Base-by-base conservation (phyloP, 495 filamentous ascomycete species). In the Penicillium lagena region DNA sequence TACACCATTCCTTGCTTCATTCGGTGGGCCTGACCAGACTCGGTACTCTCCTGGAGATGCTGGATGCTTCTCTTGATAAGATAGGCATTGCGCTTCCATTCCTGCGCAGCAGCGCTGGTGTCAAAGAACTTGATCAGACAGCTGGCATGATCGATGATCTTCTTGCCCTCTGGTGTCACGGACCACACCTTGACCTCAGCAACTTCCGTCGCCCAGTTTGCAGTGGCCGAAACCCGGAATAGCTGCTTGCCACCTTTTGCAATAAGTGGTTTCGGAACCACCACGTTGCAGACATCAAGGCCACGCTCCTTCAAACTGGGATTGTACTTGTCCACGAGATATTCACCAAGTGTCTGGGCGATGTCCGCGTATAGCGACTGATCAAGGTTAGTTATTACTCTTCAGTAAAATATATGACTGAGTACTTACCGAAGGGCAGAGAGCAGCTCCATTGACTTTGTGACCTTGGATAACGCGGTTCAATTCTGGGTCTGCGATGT, bases 291-390 rank as follows among this genome's bases (percentile, higher is more conserved):
- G 31, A 85, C 75, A 51, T 86, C 77, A 49, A 80, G 70, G 7
- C 71, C 75, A 31, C 77, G 64, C n/a, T 72, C 68, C 48, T 76
- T 67, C 12, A 60, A 56, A 8, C 76, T 72, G 1, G 77, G 76
- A 29, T 76, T 72, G 40, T 79, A 59, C 34, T 79, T 68, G 45
- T 79, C 74, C 41, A 85, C 77, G 22, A 82, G 66, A 50, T 87
- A 88, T 22, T 89, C 77, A 47, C 73, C 81, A 34, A 87, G 63
- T 0, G 86, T 89, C 47, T 87, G 75, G 10, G 84, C 85, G 69
- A 89, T 87, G 59, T 91, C 87, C 22, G 80, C 85, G 47, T 88
- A 89, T 1, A 90, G 63, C 2, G 83, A 79, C 63, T 75, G 40
- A 9, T 34, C 40, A 7, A 14, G 37, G 40, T 58, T 29, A 58